phyloP scores from a whole-genome alignment of 2,329 filamentous ascomycete species.

The Fusarium camptoceras region DNA sequence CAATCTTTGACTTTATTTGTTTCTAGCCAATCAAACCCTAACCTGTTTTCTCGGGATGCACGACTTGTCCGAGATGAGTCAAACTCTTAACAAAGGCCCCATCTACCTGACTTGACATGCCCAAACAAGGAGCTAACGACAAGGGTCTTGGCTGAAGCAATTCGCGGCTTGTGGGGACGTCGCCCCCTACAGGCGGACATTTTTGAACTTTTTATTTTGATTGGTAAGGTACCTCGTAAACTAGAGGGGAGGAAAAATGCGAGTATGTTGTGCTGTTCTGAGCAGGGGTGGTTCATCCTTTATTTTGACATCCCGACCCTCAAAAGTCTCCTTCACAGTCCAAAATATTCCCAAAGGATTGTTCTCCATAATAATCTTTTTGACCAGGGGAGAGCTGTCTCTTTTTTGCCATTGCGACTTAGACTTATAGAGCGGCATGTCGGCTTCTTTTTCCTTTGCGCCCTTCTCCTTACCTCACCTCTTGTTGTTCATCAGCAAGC shows the following conservation, averaged over 20 bases:
- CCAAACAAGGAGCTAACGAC: neutral
- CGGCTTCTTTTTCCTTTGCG: constrained; percentile 30
- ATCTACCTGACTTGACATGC: constrained; percentile 15
- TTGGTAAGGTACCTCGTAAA: constrained; percentile 20
- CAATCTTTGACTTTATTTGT: constrained; percentile 19
- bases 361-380: constrained; percentile 28
- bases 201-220: constrained; percentile 20
- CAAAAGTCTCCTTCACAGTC: neutral
- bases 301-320: neutral
- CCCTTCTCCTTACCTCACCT: constrained; percentile 7
- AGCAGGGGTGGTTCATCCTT: no score
- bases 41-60: neutral
- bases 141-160: constrained; percentile 18
- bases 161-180: constrained; percentile 18
- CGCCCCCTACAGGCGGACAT: constrained; percentile 12
- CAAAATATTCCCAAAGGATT: neutral
- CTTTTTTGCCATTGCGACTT: neutral
- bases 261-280: neutral
- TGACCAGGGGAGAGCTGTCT: neutral
- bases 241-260: neutral
- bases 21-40: constrained; percentile 5
- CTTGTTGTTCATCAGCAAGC: constrained; percentile 15
- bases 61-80: constrained; percentile 25
- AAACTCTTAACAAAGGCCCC: constrained; percentile 1
- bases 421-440: constrained; percentile 37